Conservation (phyloP, 768 basidiomycete species). For the Terana coerulea region DNA sequence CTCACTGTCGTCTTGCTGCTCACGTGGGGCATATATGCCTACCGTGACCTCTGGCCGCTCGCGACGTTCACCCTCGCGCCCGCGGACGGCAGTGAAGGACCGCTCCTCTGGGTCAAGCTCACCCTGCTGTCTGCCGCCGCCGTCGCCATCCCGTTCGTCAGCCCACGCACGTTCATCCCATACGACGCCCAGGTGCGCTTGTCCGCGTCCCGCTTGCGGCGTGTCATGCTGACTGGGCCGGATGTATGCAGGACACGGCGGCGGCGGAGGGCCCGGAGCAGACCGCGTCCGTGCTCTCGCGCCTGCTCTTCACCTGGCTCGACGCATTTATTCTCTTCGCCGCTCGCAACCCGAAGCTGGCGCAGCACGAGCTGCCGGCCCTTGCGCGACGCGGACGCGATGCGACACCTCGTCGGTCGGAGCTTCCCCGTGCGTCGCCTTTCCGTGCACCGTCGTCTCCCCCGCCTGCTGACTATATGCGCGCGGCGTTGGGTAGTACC, state of each 20-base stretch:
- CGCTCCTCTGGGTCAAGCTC: slow-evolving; percentile 49
- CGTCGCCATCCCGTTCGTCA: slow-evolving; percentile 46
- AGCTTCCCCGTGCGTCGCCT: slow-evolving; percentile 27
- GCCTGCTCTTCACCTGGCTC: slow-evolving; percentile 44
- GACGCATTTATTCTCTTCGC: slow-evolving; percentile 42
- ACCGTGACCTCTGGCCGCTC: slow-evolving; percentile 55
- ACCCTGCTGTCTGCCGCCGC: slow-evolving; percentile 38
- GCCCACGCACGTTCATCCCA: slow-evolving; percentile 54
- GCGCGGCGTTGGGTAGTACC: slow-evolving; percentile 14
- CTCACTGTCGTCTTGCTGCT: slow-evolving; percentile 44
- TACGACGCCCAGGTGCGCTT: slow-evolving; percentile 44
- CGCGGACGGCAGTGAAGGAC: slow-evolving; percentile 42
- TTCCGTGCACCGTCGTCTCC: not conserved
- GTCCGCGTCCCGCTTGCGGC: not conserved
- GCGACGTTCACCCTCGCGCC: slow-evolving; percentile 45
- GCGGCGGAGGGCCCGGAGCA: slow-evolving; percentile 20
- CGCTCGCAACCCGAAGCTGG: slow-evolving; percentile 34
- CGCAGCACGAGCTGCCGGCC: slow-evolving; percentile 37
- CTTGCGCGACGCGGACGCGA: slow-evolving; percentile 41
- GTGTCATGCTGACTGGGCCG: not conserved
- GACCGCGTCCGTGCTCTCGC: slow-evolving; percentile 20
- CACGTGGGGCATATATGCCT: slow-evolving; percentile 45
- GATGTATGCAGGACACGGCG: slow-evolving; percentile 14
- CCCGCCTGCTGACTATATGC: not conserved
- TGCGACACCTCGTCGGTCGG: slow-evolving; percentile 24